These are phyloP conservation scores for Cephalotrichum gorgonifer DNA, from an alignment of 2,329 filamentous ascomycete genomes.

Conservation along the genomic window DNA sequence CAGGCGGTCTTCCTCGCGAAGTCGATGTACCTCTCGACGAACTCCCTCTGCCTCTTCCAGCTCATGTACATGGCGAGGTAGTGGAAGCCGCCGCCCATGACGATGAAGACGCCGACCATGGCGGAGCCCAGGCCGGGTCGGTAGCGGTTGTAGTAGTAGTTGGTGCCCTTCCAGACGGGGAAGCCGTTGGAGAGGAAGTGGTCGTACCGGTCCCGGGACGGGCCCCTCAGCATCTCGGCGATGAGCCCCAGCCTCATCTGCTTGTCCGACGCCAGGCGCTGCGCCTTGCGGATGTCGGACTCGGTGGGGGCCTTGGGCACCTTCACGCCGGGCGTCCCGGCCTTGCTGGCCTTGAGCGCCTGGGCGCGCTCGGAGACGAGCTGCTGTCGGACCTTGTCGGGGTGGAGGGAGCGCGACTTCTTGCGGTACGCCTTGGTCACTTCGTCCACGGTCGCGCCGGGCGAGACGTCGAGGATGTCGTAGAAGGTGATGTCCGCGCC, in stretches of 20 bases:
- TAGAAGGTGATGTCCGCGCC: slow-evolving; percentile 85
- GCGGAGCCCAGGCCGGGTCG: slow-evolving; percentile 83
- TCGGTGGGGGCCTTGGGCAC: slow-evolving; percentile 63
- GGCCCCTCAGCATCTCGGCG: slow-evolving; percentile 72
- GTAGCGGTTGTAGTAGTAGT: slow-evolving; percentile 96
- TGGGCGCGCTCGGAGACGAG: slow-evolving; percentile 61
- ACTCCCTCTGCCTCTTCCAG: slow-evolving; percentile 85
- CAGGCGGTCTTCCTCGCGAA: slow-evolving; percentile 82
- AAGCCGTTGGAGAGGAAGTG: slow-evolving; percentile 91
- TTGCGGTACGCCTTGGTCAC: slow-evolving; percentile 92
- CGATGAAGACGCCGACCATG: slow-evolving; percentile 68
- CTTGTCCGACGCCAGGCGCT: slow-evolving; percentile 72
- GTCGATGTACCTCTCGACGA: slow-evolving; percentile 83
- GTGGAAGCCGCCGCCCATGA: slow-evolving; percentile 75
- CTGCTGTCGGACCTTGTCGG: slow-evolving; percentile 87
- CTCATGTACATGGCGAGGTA: slow-evolving; percentile 77
- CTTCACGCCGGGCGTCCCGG: slow-evolving; percentile 48
- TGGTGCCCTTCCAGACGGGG: slow-evolving; percentile 91
- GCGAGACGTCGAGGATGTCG: slow-evolving; percentile 73
- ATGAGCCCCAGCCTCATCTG: slow-evolving; percentile 80
- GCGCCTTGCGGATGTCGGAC: slow-evolving; percentile 64
- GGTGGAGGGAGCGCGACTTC: slow-evolving; percentile 73
- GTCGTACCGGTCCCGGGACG: slow-evolving; percentile 79
- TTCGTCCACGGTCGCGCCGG: slow-evolving; percentile 69
- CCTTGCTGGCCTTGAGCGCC: slow-evolving; percentile 37